Base-by-base conservation (phyloP, 805 yeast species). In the Metschnikowia santaceciliae region DNA sequence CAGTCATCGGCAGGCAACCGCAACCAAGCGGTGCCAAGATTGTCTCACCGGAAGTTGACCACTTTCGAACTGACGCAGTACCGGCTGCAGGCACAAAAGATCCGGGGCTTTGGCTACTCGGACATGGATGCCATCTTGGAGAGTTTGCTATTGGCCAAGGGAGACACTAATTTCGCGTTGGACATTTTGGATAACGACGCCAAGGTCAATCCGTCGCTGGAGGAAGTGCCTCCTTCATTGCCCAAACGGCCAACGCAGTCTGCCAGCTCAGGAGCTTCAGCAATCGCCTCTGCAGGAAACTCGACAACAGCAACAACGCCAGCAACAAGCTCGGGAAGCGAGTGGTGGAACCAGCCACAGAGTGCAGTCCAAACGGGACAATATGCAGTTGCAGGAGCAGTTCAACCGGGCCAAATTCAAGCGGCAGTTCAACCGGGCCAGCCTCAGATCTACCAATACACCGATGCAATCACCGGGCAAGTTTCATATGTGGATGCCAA, bases 391-490 rank as follows among this genome's bases (percentile, higher is more conserved):
- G 35, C 35, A 13, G 35, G 35, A 33, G 35, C 15, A 14, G 17
- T 35, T 5, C 42, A 6, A 6, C 32, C 45, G 14, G 45, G 35
- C 3, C 45, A 42, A 26, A 6, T 42, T 11, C 42, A 38, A n/a
- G 42, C 53, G 53, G 69, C 40, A 6, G 22, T 60, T 10, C 62
- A 56, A 6, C 61, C 51, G 61, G 69, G 35, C 50, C 51, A 48
- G 68, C 79, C 65, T 47, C 86, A 72, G 65, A 82, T 75, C 66
- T 86, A 70, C 59, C 92, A 85, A 61, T 86, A 82, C 62, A 75
- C 84, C 19, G 91, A 86, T 58, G 90, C 90, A 2, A 70, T 77
- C 6, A 84, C 90, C 0, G 91, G 92, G 11, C 77, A 81, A 44
- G 67, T 84, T 3, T 76, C 79, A 33, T 86, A 86, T 58, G 79